Conservation (phyloP, 2,329 filamentous ascomycete genomes). For the Diaporthe helianthi region DNA sequence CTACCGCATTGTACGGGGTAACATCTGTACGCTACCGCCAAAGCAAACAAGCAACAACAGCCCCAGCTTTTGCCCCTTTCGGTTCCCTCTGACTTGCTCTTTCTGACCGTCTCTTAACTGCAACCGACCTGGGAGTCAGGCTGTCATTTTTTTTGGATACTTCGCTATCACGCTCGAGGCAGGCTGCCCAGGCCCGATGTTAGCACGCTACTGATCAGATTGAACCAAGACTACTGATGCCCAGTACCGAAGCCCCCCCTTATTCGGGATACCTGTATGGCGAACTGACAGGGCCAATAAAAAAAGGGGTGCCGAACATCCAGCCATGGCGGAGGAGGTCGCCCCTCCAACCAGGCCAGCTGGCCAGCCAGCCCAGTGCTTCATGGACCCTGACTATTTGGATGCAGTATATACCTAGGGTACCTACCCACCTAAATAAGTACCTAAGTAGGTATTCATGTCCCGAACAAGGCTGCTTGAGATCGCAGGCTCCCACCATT, state of each 20-base stretch:
- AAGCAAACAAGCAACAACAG: neutral
- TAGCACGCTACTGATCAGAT: conserved; percentile 25
- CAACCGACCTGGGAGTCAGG: neutral
- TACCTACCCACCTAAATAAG: no score
- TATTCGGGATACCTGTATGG: conserved; percentile 11
- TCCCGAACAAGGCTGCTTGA: neutral
- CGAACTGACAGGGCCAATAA: conserved; percentile 19
- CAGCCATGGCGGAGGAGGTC: neutral
- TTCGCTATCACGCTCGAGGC: neutral
- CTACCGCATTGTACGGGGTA: no score
- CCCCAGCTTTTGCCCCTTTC: conserved; percentile 6
- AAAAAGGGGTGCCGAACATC: conserved; percentile 25
- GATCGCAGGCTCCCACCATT: neutral
- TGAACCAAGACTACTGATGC: neutral
- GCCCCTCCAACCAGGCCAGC: neutral
- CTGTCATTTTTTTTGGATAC: neutral
- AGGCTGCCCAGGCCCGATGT: conserved; percentile 11
- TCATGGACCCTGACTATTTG: conserved; percentile 9
- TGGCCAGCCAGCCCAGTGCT: neutral
- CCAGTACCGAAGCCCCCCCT: conserved; percentile 25
- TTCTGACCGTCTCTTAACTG: neutral
- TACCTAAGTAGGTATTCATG: neutral
- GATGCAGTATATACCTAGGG: neutral
- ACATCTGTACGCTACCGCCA: neutral
- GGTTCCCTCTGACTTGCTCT: neutral